Conservation (phyloP, 768 basidiomycete genomes). For the Boletus rubroflammeus region DNA sequence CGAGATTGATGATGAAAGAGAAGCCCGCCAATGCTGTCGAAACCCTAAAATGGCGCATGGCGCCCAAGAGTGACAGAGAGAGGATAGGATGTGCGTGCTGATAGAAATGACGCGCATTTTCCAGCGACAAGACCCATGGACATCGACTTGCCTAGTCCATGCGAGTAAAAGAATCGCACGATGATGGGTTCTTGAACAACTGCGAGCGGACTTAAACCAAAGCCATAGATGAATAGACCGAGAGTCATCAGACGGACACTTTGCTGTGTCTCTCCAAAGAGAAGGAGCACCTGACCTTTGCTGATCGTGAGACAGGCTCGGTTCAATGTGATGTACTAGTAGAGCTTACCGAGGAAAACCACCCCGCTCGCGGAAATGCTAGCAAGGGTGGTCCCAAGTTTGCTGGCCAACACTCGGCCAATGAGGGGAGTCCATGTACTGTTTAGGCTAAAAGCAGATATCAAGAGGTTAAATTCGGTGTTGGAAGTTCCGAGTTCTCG, state of each 20-base stretch:
- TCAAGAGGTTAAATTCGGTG: slow-evolving; percentile 71
- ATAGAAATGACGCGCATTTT: slow-evolving; percentile 72
- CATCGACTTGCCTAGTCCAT: slow-evolving; percentile 72
- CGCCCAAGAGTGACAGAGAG: slow-evolving; percentile 65
- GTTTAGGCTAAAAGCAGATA: slow-evolving; percentile 75
- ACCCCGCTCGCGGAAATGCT: slow-evolving; percentile 74
- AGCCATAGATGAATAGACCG: slow-evolving; percentile 76
- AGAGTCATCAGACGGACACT: slow-evolving; percentile 67
- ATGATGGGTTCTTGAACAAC: slow-evolving; percentile 86
- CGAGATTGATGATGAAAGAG: slow-evolving; percentile 64
- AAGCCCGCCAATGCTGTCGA: slow-evolving; percentile 60
- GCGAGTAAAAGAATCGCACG: slow-evolving; percentile 74
- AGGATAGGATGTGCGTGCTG: slow-evolving; percentile 73
- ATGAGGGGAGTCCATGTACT: slow-evolving; percentile 76
- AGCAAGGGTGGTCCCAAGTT: slow-evolving; percentile 65
- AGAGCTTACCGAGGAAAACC: slow-evolving; percentile 53
- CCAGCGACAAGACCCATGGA: slow-evolving; percentile 82
- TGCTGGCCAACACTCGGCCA: slow-evolving; percentile 67
- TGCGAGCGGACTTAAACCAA: slow-evolving; percentile 75
- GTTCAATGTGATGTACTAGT: not conserved
- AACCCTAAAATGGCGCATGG: slow-evolving; percentile 71
- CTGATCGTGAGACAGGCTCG: slow-evolving; percentile 6
- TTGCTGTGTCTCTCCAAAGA: slow-evolving; percentile 58
- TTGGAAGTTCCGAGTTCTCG: slow-evolving; percentile 73
- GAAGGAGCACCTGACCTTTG: slow-evolving; percentile 61